phyloP scores from a whole-genome alignment of 331 rosid genomes.

The Spiraea crenata region DNA sequence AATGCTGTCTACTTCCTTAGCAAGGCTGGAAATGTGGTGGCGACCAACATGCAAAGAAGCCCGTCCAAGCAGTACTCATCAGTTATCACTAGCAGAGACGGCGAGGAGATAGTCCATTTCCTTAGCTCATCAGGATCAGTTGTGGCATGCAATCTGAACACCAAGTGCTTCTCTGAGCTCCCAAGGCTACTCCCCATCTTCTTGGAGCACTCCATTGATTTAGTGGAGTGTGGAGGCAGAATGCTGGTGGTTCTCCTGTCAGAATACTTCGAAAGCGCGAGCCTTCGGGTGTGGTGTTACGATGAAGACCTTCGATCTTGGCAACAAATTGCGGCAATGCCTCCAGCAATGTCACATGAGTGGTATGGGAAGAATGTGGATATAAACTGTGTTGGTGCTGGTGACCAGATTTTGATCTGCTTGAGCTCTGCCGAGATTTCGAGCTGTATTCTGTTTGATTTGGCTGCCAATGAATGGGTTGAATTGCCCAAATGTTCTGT shows the following conservation, averaged over 20 bases:
- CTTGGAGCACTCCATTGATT: constrained; percentile 80
- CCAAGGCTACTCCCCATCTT: constrained; percentile 81
- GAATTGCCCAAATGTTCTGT: constrained; percentile 69
- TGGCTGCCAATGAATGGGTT: constrained; percentile 62
- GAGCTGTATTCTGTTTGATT: constrained; percentile 59
- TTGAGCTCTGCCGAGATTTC: constrained; percentile 61
- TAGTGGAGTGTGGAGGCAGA: constrained; percentile 75
- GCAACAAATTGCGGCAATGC: constrained; percentile 84
- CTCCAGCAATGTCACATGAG: constrained; percentile 80
- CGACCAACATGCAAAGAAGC: constrained; percentile 91
- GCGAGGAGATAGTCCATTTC: constrained; percentile 64
- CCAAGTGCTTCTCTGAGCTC: constrained; percentile 61
- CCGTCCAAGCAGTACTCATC: constrained; percentile 91
- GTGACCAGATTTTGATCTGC: constrained; percentile 65
- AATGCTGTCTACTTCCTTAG: constrained; percentile 81
- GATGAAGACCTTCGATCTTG: constrained; percentile 56
- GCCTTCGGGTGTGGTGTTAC: constrained; percentile 77
- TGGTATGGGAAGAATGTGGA: constrained; percentile 94
- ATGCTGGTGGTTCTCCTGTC: constrained; percentile 80
- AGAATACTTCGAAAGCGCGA: constrained; percentile 72
- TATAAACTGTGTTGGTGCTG: constrained; percentile 86
- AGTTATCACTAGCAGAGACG: constrained; percentile 50
- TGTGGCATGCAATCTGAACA: constrained; percentile 64
- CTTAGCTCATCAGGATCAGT: constrained; percentile 74
- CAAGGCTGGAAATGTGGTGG: constrained; percentile 81